Base-by-base conservation (phyloP, 768 basidiomycete genomes). In the Phanerodontia chrysosporium region DNA sequence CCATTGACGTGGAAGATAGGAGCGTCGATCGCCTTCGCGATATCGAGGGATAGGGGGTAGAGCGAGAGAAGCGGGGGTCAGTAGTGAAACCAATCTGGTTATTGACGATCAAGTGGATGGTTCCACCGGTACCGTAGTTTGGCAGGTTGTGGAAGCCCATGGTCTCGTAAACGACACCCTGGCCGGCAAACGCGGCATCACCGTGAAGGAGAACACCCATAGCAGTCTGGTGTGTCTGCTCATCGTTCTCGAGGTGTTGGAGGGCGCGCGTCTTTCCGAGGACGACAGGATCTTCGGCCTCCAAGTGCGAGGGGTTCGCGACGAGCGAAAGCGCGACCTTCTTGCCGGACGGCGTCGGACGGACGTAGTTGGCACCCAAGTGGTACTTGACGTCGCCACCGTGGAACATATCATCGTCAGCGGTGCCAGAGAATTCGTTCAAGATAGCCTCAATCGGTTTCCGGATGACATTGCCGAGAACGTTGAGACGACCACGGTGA, bases 1-100 rank as follows among this genome's bases (percentile, higher is more conserved):
- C 96, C 96, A 68, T 99, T 99, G 69, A 98, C 97, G 74, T 99
- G 96, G 87, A 99, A 96, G 74, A 99, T 98, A 51, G 96, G 96
- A 0, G 97, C 83, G 67, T 99, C 97, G 70, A 98, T 98, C 49
- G 94, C 87, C 75, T 99, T 99, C 62, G 97, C 97, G 64, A 99
- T 91, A 70, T 99, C 97, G 96, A 98, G 13, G 91, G 91, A 76
- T 99, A 98, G 51, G 97, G 92, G 3, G 97, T 99, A 18, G 96
- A 98, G 58, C 97, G 95, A 48, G 96, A 80, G 77, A 98, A 97
- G 58, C 95, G 88, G 48, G 97, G 97, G 70, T 98, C 96, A 32
- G 97, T 99, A 52, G 97, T 99, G 79, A 99, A 99, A 59, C 96
- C 96, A 60, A 98, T 96, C 72, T 98, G 96, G 76, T 98, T 98